These are phyloP conservation scores for Gossypium lobatum DNA, from an alignment of 441 rosid species.

Conservation along the genomic window DNA sequence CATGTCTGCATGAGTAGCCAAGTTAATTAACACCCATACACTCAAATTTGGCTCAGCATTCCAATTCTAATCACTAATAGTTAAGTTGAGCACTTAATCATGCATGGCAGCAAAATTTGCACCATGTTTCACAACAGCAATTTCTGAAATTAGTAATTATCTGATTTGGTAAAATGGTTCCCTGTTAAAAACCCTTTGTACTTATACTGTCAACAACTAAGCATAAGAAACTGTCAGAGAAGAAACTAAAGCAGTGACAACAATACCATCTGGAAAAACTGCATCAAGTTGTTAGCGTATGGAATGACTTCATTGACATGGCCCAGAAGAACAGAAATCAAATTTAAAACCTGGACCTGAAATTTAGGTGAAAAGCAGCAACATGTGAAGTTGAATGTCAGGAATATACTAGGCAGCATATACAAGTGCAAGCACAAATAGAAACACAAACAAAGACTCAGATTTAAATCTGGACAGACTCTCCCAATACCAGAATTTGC, in stretches of 20 bases:
- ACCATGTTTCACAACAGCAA: neutral
- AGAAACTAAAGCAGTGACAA: constrained; percentile 7
- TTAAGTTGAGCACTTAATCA: neutral
- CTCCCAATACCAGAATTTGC: neutral
- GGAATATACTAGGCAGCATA: neutral
- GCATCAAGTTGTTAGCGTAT: constrained; percentile 68
- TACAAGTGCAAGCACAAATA: neutral
- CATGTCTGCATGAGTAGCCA: neutral
- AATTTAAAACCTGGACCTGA: constrained; percentile 97
- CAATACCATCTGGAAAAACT: constrained; percentile 82
- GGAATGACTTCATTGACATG: constrained; percentile 76
- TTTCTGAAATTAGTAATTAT: neutral
- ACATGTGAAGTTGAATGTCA: neutral
- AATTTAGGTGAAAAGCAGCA: constrained; percentile 15
- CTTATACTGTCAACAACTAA: neutral
- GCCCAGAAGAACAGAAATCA: constrained; percentile 84
- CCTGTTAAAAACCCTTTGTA: neutral
- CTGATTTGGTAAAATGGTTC: constrained; percentile 1
- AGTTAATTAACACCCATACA: neutral
- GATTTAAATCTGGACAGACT: neutral
- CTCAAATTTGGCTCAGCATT: neutral
- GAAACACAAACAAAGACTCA: neutral
- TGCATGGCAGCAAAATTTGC: neutral
- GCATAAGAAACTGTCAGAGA: neutral
- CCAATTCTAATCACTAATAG: neutral